phyloP scores from a whole-genome alignment of 192 early-diverging fungal genomes.

The Coemansia sp. region DNA sequence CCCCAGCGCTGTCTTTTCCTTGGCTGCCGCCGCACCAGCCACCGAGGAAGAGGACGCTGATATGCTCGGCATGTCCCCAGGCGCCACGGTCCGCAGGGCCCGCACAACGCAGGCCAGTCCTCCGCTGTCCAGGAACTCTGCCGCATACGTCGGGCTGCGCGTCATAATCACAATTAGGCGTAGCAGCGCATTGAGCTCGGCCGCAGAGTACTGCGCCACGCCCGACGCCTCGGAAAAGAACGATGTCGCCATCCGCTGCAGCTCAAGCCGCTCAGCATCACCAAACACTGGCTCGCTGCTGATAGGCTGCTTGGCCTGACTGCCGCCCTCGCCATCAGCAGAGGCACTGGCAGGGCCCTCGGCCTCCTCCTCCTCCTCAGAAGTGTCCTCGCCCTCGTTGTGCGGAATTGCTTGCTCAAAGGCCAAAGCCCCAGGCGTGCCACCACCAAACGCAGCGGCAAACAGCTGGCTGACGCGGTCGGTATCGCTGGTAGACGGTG shows the following conservation, averaged over 20 bases:
- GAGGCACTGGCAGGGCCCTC: not conserved
- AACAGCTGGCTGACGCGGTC: slow-evolving; percentile 9
- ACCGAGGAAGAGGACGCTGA: not conserved
- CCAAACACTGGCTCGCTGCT: slow-evolving; percentile 28
- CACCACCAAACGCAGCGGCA: slow-evolving; percentile 2
- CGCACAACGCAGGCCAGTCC: slow-evolving; percentile 55
- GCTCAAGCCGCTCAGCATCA: slow-evolving; percentile 14
- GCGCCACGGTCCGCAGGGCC: slow-evolving; percentile 22
- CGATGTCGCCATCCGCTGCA: slow-evolving; percentile 24
- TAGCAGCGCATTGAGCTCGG: slow-evolving; percentile 63
- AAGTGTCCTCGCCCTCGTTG: not conserved
- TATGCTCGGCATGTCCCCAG: slow-evolving; percentile 18
- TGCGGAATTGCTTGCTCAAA: slow-evolving; percentile 22
- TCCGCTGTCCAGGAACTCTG: slow-evolving; percentile 65
- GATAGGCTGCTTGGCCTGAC: not conserved
- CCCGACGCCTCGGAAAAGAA: slow-evolving; percentile 27
- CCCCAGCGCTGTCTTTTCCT: slow-evolving; percentile 36
- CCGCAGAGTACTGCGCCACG: slow-evolving; percentile 14
- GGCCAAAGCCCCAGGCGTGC: slow-evolving; percentile 2
- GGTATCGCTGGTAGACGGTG: slow-evolving; percentile 3
- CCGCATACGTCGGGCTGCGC: slow-evolving; percentile 59
- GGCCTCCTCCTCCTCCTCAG: slow-evolving; percentile 1
- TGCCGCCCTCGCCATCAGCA: not conserved
- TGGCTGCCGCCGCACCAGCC: slow-evolving; percentile 2
- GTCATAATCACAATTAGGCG: slow-evolving; percentile 82